Evolutionary conservation across 208 protist species (phyloP).

Genomic region (Phytomonas sp.): DNA sequence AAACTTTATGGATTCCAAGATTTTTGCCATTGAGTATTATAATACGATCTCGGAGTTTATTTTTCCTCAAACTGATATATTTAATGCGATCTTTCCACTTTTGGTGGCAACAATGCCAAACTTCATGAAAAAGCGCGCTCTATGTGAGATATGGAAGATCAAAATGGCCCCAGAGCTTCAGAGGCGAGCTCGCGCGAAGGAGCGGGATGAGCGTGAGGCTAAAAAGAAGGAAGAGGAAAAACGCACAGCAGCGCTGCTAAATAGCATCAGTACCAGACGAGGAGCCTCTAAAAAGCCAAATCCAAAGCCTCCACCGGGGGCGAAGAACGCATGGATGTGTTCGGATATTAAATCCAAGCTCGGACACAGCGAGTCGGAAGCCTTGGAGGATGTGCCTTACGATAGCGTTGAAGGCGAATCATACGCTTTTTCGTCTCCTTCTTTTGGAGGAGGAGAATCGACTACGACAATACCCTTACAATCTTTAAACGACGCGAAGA

Average conservation of each 20-base stretch:
- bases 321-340: constrained; percentile 37
- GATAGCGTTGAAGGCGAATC: not conserved
- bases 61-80: constrained; percentile 35
- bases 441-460: no score
- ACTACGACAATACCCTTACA: no score
- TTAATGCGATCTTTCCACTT: constrained; percentile 65
- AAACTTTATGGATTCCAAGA: constrained; percentile 54
- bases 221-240: constrained; percentile 2
- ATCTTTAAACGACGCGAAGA: no score
- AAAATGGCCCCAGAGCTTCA: constrained; percentile 58
- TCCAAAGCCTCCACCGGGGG: not conserved
- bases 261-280: not conserved
- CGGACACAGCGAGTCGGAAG: not conserved
- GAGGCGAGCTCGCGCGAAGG: constrained; percentile 44
- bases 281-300: not conserved
- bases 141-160: constrained; percentile 74
- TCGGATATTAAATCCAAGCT: constrained; percentile 18
- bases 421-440: no score
- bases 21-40: constrained; percentile 67
- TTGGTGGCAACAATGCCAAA: constrained; percentile 59
- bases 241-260: constrained; percentile 8
- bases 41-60: constrained; percentile 31
- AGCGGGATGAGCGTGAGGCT: constrained; percentile 25
- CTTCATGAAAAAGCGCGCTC: constrained; percentile 29
- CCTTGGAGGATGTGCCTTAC: not conserved